A percentile compares a stretch with the other conserved stretches of the same genome.
These are phyloP conservation scores for Tylopilus plumbeoviolaceoides DNA, from an alignment of 768 basidiomycete species.

Conservation along the genomic window DNA sequence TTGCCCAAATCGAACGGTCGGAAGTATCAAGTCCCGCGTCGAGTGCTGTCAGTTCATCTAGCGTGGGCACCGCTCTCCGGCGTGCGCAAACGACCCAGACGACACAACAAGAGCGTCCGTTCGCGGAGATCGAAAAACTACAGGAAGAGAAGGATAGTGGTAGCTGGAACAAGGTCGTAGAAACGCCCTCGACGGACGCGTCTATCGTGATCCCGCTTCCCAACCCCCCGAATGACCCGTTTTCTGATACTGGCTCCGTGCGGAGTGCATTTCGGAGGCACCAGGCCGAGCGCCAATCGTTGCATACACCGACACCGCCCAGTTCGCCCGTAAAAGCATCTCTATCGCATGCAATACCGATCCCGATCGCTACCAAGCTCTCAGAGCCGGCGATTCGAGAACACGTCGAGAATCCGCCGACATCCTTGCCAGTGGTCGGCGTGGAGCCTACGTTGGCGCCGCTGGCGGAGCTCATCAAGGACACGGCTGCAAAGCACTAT, in stretches of 20 bases:
- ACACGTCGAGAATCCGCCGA: constrained; percentile 15
- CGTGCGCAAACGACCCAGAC: constrained; percentile 20
- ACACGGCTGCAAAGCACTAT: constrained; percentile 34
- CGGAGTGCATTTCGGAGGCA: constrained; percentile 24
- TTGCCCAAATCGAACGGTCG: constrained; percentile 52
- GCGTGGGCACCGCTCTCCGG: constrained; percentile 20
- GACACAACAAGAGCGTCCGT: constrained; percentile 12
- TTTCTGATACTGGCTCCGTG: constrained; percentile 11
- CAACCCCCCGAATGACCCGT: constrained; percentile 5
- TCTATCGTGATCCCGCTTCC: constrained; percentile 26
- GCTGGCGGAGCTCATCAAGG: constrained; percentile 32
- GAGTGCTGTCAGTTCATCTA: constrained; percentile 21
- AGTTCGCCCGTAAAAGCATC: constrained; percentile 7
- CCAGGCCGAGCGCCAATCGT: background rate
- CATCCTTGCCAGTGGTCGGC: constrained; percentile 5
- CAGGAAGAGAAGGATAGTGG: constrained; percentile 4
- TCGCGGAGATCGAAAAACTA: constrained; percentile 25
- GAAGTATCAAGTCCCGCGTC: constrained; percentile 16
- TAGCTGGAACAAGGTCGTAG: background rate
- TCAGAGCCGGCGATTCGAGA: constrained; percentile 21
- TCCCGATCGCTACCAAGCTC: constrained; percentile 4
- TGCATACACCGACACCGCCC: constrained; percentile 7
- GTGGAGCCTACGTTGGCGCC: constrained; percentile 23
- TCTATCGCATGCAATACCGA: background rate
- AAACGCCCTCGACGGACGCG: constrained; percentile 20